Evolutionary conservation across 2,329 filamentous ascomycete genomes (phyloP).

Genomic region (Fusarium coffeatum): DNA sequence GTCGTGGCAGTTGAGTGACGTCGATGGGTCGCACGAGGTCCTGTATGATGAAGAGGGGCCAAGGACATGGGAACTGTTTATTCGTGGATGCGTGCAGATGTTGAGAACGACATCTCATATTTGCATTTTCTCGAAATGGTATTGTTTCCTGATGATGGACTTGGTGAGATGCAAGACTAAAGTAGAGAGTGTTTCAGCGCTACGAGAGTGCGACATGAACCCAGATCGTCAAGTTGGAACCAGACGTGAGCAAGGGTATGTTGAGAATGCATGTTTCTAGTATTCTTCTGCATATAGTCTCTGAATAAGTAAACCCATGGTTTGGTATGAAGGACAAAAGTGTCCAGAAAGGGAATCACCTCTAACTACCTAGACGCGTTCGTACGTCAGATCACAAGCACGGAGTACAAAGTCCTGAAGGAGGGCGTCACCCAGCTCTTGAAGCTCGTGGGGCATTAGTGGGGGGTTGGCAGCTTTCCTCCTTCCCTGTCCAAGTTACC

Average conservation of each 20-base stretch:
- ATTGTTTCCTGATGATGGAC: neutral
- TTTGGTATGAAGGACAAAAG: constrained; percentile 5
- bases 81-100: constrained; percentile 12
- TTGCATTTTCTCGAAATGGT: constrained; percentile 6
- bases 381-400: constrained; percentile 37
- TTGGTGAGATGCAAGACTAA: neutral
- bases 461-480: constrained; percentile 28
- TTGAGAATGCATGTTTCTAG: neutral
- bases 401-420: constrained; percentile 31
- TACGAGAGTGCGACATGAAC: neutral
- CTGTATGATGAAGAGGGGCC: constrained; percentile 15
- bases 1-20: constrained; percentile 32
- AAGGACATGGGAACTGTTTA: constrained; percentile 1
- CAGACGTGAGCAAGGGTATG: neutral
- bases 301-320: neutral
- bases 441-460: constrained; percentile 35
- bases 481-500: constrained; percentile 28
- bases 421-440: constrained; percentile 11
- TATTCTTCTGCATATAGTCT: neutral
- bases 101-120: constrained; percentile 6
- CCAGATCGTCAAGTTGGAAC: neutral
- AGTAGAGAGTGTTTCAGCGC: neutral
- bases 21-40: constrained; percentile 28
- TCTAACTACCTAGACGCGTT: constrained; percentile 8
- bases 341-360: neutral